Base-by-base conservation (phyloP, 2,329 filamentous ascomycete genomes). In the Monosporascus sp. region DNA sequence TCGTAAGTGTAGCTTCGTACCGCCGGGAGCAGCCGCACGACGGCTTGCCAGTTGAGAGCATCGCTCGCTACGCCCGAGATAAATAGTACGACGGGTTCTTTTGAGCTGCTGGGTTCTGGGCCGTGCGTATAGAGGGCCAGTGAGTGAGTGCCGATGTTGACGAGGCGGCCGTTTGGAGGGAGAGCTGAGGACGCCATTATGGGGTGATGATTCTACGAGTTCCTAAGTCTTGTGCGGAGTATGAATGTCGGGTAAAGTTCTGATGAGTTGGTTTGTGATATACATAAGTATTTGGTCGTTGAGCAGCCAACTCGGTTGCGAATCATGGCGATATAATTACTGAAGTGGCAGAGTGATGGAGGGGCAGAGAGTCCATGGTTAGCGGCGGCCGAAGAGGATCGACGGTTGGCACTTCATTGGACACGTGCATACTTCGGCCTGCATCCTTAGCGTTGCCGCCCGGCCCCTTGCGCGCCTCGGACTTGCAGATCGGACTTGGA, bases 161-260 rank as follows among this genome's bases (percentile, higher is more conserved):
- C 50, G 43, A 56, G 55, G 7, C 26, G 52, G 41, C 52, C 51
- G 48, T 56, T 52, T 19, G 52, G 50, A 27, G 55, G 54, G 50
- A 59, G 50, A 22, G 54, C 50, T 59, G 53, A 58, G 40, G 52
- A 52, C 37, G 53, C 27, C 50, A 52, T 52, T 26, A 3, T 40
- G 24, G 19, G 44, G n/a, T 40, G 50, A 40, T 19, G 43, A 11
- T 44, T 38, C 5, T 44, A 20, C 5, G 41, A 44, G 5, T 22
- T 24, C 41, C 5, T 44, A 44, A 44, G 41, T 2, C 5, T 44
- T 19, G 38, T 41, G 38, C 17, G 34, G 7, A 9, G 38, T 41
- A 41, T 41, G 38, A n/a, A 41, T 41, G 17, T 41, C 38, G 17
- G 38, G 41, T 44, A n/a, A 3, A 44, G 2, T 44, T 44, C 8